Conservation (phyloP, 495 filamentous ascomycete genomes). For the Tuber melanosporum region DNA sequence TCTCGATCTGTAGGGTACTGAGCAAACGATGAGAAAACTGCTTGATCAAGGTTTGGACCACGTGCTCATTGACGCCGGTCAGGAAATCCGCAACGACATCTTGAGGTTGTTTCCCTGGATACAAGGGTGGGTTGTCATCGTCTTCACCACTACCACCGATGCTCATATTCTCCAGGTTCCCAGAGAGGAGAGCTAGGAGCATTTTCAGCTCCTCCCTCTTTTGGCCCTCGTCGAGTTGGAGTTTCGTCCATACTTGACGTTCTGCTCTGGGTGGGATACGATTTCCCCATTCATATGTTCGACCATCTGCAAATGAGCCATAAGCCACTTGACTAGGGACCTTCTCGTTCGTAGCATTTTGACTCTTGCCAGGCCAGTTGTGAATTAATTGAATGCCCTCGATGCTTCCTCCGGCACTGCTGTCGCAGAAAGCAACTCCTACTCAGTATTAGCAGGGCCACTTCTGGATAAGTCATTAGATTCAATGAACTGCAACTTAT, state of each 20-base stretch:
- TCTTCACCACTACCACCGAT: neutral
- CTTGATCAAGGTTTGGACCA: neutral
- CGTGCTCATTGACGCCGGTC: neutral
- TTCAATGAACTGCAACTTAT: neutral
- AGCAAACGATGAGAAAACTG: neutral
- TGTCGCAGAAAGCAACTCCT: neutral
- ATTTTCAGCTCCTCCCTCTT: neutral
- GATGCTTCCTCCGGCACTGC: neutral
- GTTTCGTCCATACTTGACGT: neutral
- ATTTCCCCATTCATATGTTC: neutral
- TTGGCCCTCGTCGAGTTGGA: slow-evolving; percentile 2
- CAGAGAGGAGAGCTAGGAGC: neutral
- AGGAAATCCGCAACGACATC: slow-evolving; percentile 1
- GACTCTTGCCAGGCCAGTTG: neutral
- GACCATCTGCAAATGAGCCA: neutral
- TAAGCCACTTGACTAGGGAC: neutral
- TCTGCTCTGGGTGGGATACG: neutral
- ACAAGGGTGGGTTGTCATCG: neutral
- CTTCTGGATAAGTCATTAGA: neutral
- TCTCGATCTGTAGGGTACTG: slow-evolving; percentile 14
- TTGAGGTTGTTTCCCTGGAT: neutral
- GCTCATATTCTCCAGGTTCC: neutral
- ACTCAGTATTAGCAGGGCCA: neutral
- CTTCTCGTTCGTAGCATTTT: neutral
- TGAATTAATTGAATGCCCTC: neutral